Percentiles rank a stretch among this genome's conserved stretches.
These are phyloP conservation scores for Castanospermum australe DNA, from an alignment of 306 rosid genomes.

Conservation along the genomic window DNA sequence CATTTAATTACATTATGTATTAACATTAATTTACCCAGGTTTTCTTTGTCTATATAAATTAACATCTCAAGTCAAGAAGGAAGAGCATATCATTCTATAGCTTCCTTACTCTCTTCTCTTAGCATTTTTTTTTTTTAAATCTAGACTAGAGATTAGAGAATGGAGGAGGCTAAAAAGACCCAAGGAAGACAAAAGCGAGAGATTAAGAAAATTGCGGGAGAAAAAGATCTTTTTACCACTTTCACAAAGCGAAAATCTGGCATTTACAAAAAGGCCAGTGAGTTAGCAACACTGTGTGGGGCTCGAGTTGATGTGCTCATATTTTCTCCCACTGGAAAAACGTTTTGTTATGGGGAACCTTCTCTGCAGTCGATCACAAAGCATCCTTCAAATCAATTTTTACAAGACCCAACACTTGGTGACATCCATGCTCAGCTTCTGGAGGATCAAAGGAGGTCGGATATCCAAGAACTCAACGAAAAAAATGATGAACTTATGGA, in stretches of 20 bases:
- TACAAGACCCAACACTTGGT: background rate
- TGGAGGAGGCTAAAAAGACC: background rate
- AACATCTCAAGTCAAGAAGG: background rate
- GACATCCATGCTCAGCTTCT: background rate
- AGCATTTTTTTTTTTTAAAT: too few species aligned
- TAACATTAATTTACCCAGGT: background rate
- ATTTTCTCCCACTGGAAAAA: background rate
- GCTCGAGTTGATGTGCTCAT: background rate
- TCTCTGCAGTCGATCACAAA: background rate
- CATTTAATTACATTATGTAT: too few species aligned
- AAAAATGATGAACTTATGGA: background rate
- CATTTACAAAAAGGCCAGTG: background rate
- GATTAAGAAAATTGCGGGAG: background rate
- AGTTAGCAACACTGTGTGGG: background rate
- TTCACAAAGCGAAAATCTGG: background rate
- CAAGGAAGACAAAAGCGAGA: slow-evolving; percentile 7
- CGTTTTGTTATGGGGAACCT: background rate
- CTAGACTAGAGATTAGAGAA: background rate
- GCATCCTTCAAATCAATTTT: background rate
- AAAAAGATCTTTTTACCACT: background rate
- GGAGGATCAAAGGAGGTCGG: background rate
- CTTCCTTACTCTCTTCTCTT: background rate
- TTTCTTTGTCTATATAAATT: background rate
- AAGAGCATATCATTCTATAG: background rate
- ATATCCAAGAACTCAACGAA: background rate